phyloP scores from a whole-genome alignment of 441 rosid species.

The Aleurites moluccanus region DNA sequence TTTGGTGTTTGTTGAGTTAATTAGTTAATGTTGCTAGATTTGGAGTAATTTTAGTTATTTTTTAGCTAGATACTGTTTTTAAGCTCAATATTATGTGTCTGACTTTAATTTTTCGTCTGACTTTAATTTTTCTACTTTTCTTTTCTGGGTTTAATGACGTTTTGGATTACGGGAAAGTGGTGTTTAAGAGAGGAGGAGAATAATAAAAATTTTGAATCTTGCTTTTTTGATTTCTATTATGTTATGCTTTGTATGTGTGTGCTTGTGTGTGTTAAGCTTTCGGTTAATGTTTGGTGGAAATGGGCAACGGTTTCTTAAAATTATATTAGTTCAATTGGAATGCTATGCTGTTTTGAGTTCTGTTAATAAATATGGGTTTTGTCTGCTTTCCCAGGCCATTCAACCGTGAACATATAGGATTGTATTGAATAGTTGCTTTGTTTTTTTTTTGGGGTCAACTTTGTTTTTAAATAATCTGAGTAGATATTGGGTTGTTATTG shows the following conservation, averaged over 20 bases:
- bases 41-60: constrained; percentile 4
- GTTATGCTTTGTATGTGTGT: too few species aligned
- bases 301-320: background rate
- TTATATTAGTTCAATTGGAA: background rate
- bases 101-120: too few species aligned
- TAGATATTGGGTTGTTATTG: background rate
- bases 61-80: constrained; percentile 6
- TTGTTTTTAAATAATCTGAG: background rate
- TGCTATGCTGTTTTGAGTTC: background rate
- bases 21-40: constrained; percentile 13
- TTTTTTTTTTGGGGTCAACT: background rate
- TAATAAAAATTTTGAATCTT: background rate
- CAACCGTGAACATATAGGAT: background rate
- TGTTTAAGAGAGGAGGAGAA: background rate
- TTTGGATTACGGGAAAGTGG: background rate
- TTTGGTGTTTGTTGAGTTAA: constrained; percentile 11
- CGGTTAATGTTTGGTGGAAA: constrained; percentile 1
- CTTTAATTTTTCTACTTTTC: background rate
- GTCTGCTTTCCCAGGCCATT: background rate
- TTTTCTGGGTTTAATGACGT: background rate
- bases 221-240: background rate
- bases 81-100: background rate
- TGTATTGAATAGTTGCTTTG: background rate
- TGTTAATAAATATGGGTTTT: background rate
- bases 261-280: too few species aligned